Evolutionary conservation across 306 rosid genomes (phyloP).

Genomic region (Castanea mollissima): DNA sequence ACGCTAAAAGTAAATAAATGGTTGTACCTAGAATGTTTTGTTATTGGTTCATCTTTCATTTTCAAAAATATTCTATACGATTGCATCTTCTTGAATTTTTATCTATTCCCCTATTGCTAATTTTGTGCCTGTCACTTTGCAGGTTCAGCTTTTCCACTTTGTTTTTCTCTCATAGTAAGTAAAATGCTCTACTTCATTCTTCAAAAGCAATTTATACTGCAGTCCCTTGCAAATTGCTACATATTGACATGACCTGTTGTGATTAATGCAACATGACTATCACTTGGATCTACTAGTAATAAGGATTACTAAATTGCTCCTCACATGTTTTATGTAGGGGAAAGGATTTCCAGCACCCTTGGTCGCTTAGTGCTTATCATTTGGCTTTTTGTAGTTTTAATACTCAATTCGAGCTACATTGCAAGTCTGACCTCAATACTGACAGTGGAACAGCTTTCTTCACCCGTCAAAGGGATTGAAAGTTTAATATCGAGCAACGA

Average conservation of each 20-base stretch:
- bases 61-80: neutral
- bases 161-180: conserved; percentile 34
- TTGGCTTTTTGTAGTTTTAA: conserved; percentile 93
- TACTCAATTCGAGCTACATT: conserved; percentile 88
- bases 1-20: no score
- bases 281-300: no score
- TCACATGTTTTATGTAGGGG: conserved; percentile 47
- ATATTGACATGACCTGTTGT: neutral
- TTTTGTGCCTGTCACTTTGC: conserved; percentile 19
- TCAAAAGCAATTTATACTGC: neutral
- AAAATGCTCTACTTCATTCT: neutral
- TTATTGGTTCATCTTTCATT: neutral
- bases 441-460: conserved; percentile 83
- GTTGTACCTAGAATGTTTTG: neutral
- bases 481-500: conserved; percentile 47
- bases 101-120: neutral
- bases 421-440: conserved; percentile 97
- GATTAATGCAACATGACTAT: no score
- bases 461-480: conserved; percentile 79
- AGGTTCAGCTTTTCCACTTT: conserved; percentile 85
- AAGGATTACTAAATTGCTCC: no score
- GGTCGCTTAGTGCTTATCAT: conserved; percentile 82
- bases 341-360: conserved; percentile 81
- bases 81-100: neutral
- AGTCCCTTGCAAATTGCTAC: neutral